Base-by-base conservation (phyloP, 169 alveolate genomes). In the Eimeria tenella region DNA sequence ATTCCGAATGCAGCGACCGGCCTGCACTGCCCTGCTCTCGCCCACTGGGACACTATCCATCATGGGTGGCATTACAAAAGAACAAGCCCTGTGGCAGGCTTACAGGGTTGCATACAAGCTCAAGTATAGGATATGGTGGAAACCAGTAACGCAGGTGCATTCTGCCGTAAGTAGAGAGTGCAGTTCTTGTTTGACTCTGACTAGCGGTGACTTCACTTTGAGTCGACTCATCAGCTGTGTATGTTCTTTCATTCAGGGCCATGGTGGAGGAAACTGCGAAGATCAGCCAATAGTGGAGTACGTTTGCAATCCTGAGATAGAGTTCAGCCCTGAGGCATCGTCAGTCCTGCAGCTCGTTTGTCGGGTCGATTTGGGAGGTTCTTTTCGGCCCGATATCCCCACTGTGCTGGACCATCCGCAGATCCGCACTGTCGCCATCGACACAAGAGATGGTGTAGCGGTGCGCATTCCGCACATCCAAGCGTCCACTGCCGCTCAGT, bases 1-100 rank as follows among this genome's bases (percentile, higher is more conserved):
- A 10, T 55, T 90, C 62, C 9, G 94, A 17, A 56, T 90, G 73
- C 84, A 90, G 63, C 23, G 74, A 9, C 94, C 94, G 5, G 75
- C 94, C 11, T 90, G 94, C 91, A 90, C 94, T 15, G 94, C 91
- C 25, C 62, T 90, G 8, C 75, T 90, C 10, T 8, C 82, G 7
- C 86, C 86, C 58, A 90, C 75, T 21, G 94, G 94, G 7, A 25
- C 74, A 15, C 94, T 90, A 10, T 79, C 74, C 21, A 52, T 90
- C 21, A 90, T 90, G 94, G 94, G 94, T 52, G 94, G 94, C 31
- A 21, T 90, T 49, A 90, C 94, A 42, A 70, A n/a, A 10, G 91
- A 90, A 23, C 94, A 90, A 42, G 94, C 94, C 17, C 25, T 58
- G 11, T 90, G 94, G 94, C 94, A 90, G 63, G 94, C 94, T 49